Base-by-base conservation (phyloP, 1,284 basidiomycete species). In the Thecaphora frezii region DNA sequence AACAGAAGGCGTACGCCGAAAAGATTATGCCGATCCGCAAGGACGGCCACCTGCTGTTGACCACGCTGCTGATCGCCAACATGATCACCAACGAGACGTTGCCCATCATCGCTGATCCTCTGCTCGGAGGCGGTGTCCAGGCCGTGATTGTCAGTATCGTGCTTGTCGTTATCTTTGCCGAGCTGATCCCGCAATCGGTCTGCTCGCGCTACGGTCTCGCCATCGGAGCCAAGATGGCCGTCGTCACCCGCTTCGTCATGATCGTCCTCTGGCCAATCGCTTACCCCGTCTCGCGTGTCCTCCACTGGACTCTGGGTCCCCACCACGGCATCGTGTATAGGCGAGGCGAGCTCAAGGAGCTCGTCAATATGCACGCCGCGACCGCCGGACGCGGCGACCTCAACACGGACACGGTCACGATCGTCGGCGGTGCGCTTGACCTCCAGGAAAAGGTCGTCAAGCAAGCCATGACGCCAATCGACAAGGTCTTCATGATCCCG, bases 31-130 rank as follows among this genome's bases (percentile, higher is more conserved):
- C 91, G 16, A 87, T 94, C 48, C 88, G 91, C 48, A 66, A 85
- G 88, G 82, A 78, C 46, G 70, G 73, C 18, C 76, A 78, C 50
- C 57, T 76, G 28, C 56, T 78, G 36, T 65, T 78, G 13, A 77
- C 76, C 9, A 78, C 76, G 22, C 68, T 78, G 16, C 68, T 78
- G 7, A 74, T 78, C 45, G 76, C 76, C 46, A 78, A 78, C 59
- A 78, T 78, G 73, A 76, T 77, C 46, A 75, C 71, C 47, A 76
- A 76, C 57, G 73, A 76, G 54, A 87, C 90, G 3, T 85, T 97
- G 4, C 93, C 93, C 26, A 87, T 97, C 74, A 91, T 97, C 71
- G 85, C 90, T 25, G 90, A 93, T 74, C 87, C 87, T 23, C 83
- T 97, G 39, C 84, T 97, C 1, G 92, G 92, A 33, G 90, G 91